Evolutionary conservation across 192 early-diverging fungal genomes (phyloP).

Genomic region (Coemansia sp.): DNA sequence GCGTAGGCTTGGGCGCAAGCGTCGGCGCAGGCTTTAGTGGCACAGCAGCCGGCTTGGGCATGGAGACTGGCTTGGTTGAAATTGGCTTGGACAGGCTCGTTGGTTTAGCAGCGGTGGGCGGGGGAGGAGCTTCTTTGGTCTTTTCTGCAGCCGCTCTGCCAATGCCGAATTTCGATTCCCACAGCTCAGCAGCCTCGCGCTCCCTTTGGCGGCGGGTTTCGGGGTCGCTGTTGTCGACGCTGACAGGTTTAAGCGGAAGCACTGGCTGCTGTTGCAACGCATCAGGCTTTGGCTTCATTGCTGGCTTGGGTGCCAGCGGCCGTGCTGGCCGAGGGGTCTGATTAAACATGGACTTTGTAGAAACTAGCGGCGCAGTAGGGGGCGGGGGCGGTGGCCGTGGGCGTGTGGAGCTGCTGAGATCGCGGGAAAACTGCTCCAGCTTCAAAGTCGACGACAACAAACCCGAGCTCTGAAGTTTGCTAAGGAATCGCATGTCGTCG

Average conservation of each 20-base stretch:
- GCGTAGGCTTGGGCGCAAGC: neutral
- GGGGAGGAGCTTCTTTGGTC: neutral
- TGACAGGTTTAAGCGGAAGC: neutral
- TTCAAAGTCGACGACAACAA: constrained; percentile 33
- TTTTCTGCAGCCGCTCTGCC: constrained; percentile 6
- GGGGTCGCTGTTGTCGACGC: neutral
- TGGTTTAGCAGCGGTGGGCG: constrained; percentile 6
- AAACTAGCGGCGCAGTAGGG: neutral
- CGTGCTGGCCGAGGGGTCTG: neutral
- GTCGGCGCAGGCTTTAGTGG: neutral
- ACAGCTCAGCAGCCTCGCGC: constrained; percentile 22
- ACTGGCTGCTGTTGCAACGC: neutral
- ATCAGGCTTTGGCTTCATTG: neutral
- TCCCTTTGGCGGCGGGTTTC: constrained; percentile 18
- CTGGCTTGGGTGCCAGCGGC: constrained; percentile 9
- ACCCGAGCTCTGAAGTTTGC: constrained; percentile 14
- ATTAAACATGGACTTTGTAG: constrained; percentile 6
- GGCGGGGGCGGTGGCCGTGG: neutral
- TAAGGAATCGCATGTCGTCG: constrained; percentile 31
- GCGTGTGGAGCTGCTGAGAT: constrained; percentile 4
- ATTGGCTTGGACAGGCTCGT: constrained; percentile 8
- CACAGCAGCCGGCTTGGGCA: neutral
- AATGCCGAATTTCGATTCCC: constrained; percentile 30
- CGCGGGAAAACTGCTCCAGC: constrained; percentile 18
- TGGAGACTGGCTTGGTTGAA: neutral